These are phyloP conservation scores for Crotalaria pallida DNA, from an alignment of 306 rosid genomes.

Conservation along the genomic window DNA sequence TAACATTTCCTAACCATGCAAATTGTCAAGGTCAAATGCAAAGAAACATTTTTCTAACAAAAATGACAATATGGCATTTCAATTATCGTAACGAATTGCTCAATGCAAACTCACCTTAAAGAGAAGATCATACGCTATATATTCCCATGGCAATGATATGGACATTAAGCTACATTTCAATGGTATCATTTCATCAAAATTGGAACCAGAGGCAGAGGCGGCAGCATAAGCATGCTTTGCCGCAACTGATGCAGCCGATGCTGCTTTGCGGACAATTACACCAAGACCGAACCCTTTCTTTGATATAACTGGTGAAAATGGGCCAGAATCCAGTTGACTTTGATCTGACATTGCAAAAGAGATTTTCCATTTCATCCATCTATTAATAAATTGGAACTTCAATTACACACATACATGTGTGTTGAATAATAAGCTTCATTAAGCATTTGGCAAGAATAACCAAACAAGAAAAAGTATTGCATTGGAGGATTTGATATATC, in stretches of 20 bases:
- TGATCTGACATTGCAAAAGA: conserved; percentile 62
- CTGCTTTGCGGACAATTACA: conserved; percentile 77
- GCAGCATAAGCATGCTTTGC: conserved; percentile 91
- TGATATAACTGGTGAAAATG: conserved; percentile 76
- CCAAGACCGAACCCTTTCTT: conserved; percentile 80
- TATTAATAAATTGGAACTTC: conserved; percentile 13
- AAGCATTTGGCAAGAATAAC: conserved; percentile 11
- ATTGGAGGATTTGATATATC: neutral
- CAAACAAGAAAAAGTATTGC: neutral
- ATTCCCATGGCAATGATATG: conserved; percentile 94
- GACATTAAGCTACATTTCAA: conserved; percentile 96
- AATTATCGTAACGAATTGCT: neutral
- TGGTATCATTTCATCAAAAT: conserved; percentile 76
- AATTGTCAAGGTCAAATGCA: neutral
- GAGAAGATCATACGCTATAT: conserved; percentile 85
- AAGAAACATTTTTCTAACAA: conserved; percentile 13
- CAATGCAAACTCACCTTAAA: conserved; percentile 64
- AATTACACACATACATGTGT: neutral
- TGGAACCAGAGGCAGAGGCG: conserved; percentile 55
- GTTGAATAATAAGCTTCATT: conserved; percentile 12
- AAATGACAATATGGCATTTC: neutral
- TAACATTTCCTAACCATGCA: conserved; percentile 4
- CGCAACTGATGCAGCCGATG: conserved; percentile 80
- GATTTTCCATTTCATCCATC: conserved; percentile 26
- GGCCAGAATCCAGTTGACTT: conserved; percentile 74